Base-by-base conservation (phyloP, 805 yeast genomes). In the Metschnikowia peoriensis region DNA sequence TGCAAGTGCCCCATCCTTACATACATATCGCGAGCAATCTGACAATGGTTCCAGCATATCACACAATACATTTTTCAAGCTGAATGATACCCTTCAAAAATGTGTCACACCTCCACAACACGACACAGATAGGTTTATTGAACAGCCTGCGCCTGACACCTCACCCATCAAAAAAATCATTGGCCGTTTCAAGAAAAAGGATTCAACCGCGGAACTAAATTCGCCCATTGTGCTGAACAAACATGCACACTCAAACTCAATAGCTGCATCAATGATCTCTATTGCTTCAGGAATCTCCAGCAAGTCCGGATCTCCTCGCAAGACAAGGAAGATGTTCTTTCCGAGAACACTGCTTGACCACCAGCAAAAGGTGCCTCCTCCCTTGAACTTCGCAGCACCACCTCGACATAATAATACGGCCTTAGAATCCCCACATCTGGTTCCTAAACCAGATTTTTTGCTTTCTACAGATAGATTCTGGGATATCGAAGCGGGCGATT, bases 1-100 rank as follows among this genome's bases (percentile, higher is more conserved):
- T 15, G n/a, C 32, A 32, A 52, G 55, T 37, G 78, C 77, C 3
- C 78, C 78, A 9, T 72, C 78, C 4, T 62, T 73, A 42, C 73
- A 72, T 52, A 72, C 77, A 4, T 72, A 64, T 55, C 62, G 77
- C 41, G 61, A 69, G 40, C 37, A 41, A 5, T 38, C 42, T 6
- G 46, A 42, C 16, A 17, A 28, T 16, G 49, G 39, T 29, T 49
- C 55, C 8, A 39, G 37, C 38, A 15, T 17, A 15, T 52, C 55
- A 12, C 32, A 37, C 14, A 41, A 41, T 46, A 46, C 49, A 12
- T 54, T 50, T 49, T 44, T 50, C 40, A 16, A 54, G 6, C 52
- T 57, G 52, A 51, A 55, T 27, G 28, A 52, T 52, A 44, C 63
- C 41, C 40, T 59, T 41, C 28, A 52, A 28, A 46, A 38, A 44